A percentile compares a stretch with the other conserved stretches of the same genome.
Conservation (phyloP, 2,329 filamentous ascomycete genomes). For the Stachybotrys echinatus region DNA sequence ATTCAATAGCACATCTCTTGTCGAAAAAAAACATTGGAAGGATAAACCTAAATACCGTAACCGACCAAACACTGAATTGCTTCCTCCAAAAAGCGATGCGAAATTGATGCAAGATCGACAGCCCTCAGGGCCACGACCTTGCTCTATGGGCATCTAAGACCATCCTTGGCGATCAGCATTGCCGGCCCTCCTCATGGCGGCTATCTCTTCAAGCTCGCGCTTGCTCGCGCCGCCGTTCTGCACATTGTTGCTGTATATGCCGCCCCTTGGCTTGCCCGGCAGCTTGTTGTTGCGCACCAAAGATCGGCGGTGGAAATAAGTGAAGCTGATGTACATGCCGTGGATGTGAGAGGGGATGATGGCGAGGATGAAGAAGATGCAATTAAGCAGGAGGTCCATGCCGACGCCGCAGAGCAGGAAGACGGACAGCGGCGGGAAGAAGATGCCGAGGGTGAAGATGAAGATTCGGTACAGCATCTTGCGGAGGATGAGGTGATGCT, state of each 20-base stretch:
- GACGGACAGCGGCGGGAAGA: not conserved
- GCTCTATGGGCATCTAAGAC: too few species aligned
- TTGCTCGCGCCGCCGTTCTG: conserved; percentile 2
- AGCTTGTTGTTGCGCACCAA: not conserved
- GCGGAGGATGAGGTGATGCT: too few species aligned
- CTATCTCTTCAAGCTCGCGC: not conserved
- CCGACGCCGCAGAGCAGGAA: not conserved
- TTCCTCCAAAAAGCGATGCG: too few species aligned
- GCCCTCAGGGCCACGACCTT: too few species aligned
- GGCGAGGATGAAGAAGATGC: not conserved
- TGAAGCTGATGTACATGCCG: conserved; percentile 3
- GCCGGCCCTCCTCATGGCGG: not conserved
- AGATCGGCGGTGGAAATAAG: not conserved
- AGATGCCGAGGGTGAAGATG: not conserved
- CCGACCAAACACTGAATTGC: too few species aligned
- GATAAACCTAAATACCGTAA: too few species aligned
- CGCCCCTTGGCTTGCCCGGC: not conserved
- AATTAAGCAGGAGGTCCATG: not conserved
- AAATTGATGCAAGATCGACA: too few species aligned
- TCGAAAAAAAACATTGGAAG: too few species aligned
- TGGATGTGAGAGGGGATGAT: not conserved
- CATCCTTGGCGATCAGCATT: too few species aligned
- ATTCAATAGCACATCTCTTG: too few species aligned
- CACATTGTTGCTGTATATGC: conserved; percentile 1
- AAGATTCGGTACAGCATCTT: not conserved